Conservation (phyloP, 148 eudicot genomes). For the Rhododendron mucronatum region DNA sequence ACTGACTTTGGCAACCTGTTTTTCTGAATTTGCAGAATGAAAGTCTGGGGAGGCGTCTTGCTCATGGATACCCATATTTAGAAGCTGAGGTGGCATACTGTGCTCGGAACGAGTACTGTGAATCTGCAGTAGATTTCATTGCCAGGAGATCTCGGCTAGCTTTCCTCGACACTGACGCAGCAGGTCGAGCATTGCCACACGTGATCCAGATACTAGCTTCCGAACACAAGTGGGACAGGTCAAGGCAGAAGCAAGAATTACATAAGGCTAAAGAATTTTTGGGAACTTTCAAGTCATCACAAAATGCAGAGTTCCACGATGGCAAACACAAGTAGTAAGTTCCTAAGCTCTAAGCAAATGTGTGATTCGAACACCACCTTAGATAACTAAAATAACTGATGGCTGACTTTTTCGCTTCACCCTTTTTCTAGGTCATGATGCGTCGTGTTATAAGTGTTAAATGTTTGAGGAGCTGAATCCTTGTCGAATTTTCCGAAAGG, state of each 20-base stretch:
- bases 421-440: neutral
- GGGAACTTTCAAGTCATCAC: constrained; percentile 86
- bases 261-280: constrained; percentile 55
- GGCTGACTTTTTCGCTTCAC: neutral
- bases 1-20: neutral
- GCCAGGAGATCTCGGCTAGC: constrained; percentile 95
- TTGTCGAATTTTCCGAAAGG: neutral
- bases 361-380: neutral
- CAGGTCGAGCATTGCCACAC: constrained; percentile 70
- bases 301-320: constrained; percentile 86
- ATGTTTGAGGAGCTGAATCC: neutral
- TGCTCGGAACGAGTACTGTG: constrained; percentile 91
- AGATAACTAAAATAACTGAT: neutral
- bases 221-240: constrained; percentile 82
- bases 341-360: neutral
- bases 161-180: constrained; percentile 97
- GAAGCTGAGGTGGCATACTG: constrained; percentile 99
- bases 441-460: neutral
- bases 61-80: constrained; percentile 91
- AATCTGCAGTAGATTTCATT: constrained; percentile 85
- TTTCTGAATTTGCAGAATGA: constrained; percentile 49
- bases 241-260: constrained; percentile 63
- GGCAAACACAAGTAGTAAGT: constrained; percentile 73
- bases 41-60: constrained; percentile 89
- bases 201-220: constrained; percentile 68